Evolutionary conservation across 2,329 filamentous ascomycete species (phyloP).

Genomic region (Fusarium graminum): DNA sequence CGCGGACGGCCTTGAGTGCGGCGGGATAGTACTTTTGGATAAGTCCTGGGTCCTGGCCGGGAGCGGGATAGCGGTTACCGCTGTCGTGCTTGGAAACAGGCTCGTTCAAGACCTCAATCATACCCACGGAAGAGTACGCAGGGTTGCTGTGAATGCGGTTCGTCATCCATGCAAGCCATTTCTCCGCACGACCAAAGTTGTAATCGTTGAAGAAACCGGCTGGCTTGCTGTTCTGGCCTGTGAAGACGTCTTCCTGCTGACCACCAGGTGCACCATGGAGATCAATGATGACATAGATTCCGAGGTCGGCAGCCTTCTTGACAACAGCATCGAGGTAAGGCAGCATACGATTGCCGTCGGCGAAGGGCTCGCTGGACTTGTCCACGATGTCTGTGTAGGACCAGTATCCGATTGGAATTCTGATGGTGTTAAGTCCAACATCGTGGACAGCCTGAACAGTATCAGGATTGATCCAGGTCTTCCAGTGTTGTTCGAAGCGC

Average conservation of each 20-base stretch:
- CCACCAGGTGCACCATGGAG: slow-evolving; percentile 37
- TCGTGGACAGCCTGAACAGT: slow-evolving; percentile 41
- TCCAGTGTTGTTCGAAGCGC: slow-evolving; percentile 34
- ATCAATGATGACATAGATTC: slow-evolving; percentile 39
- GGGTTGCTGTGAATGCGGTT: slow-evolving; percentile 31
- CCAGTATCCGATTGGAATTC: slow-evolving; percentile 42
- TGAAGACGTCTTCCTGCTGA: slow-evolving; percentile 38
- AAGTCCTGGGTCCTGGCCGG: slow-evolving; percentile 28
- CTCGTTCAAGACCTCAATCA: slow-evolving; percentile 37
- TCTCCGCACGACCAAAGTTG: slow-evolving; percentile 36
- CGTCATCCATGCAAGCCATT: slow-evolving; percentile 41
- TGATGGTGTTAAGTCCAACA: slow-evolving; percentile 38
- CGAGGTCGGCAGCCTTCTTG: slow-evolving; percentile 29
- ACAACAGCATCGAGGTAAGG: slow-evolving; percentile 37
- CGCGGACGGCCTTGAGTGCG: slow-evolving; percentile 29
- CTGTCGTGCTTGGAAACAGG: slow-evolving; percentile 33
- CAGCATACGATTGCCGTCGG: slow-evolving; percentile 31
- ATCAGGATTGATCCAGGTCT: slow-evolving; percentile 33
- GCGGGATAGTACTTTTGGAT: slow-evolving; percentile 33
- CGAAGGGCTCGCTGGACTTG: slow-evolving; percentile 32
- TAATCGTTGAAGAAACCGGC: slow-evolving; percentile 38
- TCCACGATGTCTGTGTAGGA: slow-evolving; percentile 35
- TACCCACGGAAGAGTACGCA: slow-evolving; percentile 20
- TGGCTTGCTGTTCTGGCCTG: slow-evolving; percentile 34
- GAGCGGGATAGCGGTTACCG: slow-evolving; percentile 28